phyloP scores from a whole-genome alignment of 768 basidiomycete genomes.

The Tephrocybe sp. region DNA sequence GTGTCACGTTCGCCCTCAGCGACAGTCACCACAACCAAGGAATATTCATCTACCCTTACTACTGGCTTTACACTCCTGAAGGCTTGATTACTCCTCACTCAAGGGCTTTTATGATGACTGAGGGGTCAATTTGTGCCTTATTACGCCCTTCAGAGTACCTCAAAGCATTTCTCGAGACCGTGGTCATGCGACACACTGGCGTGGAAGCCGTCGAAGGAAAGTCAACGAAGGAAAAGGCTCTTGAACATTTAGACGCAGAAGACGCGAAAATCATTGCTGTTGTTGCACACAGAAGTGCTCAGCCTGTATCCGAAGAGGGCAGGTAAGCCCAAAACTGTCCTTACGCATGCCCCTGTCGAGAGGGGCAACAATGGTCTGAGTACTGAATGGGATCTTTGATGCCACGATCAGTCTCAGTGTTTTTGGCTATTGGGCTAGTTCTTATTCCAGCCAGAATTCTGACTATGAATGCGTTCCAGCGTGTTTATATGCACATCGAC shows the following conservation, averaged over 20 bases:
- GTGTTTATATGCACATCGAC: constrained; percentile 49
- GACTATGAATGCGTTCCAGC: constrained; percentile 30
- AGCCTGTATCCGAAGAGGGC: constrained; percentile 49
- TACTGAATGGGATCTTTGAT: constrained; percentile 5
- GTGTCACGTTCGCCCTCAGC: no score
- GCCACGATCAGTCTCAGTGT: neutral
- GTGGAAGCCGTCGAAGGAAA: neutral
- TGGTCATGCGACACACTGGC: constrained; percentile 20
- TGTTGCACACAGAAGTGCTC: constrained; percentile 45
- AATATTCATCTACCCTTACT: no score
- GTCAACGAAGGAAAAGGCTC: neutral
- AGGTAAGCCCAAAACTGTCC: constrained; percentile 42
- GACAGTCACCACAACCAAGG: no score
- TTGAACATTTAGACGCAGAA: constrained; percentile 18
- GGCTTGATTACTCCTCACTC: no score
- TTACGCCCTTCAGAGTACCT: constrained; percentile 41
- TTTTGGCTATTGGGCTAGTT: neutral
- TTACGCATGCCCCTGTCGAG: no score
- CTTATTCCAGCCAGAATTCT: neutral
- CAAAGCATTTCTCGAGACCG: constrained; percentile 41
- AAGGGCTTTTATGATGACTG: constrained; percentile 1
- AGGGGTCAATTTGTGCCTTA: constrained; percentile 12
- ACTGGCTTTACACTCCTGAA: no score
- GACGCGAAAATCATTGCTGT: constrained; percentile 45
- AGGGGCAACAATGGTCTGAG: no score